Conservation (phyloP, 2,329 filamentous ascomycete genomes). For the Plenodomus tracheiphilus region DNA sequence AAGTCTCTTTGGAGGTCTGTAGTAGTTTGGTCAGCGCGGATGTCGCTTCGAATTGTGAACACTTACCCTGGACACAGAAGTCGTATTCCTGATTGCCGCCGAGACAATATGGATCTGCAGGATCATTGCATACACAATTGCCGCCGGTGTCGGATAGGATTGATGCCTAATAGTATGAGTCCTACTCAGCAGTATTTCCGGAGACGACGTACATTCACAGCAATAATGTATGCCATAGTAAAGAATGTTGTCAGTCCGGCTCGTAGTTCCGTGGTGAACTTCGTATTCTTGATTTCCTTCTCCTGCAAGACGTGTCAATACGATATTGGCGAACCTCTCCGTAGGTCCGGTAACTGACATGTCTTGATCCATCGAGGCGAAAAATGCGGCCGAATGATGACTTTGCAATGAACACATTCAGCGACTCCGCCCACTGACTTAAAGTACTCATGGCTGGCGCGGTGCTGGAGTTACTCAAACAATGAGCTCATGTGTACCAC, state of each 20-base stretch:
- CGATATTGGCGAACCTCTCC: not conserved
- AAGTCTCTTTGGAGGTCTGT: constrained; percentile 70
- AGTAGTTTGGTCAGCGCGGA: constrained; percentile 2
- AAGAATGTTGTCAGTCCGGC: constrained; percentile 74
- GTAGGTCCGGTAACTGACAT: constrained; percentile 62
- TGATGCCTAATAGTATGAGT: constrained; percentile 33
- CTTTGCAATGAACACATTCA: constrained; percentile 30
- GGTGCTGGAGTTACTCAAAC: constrained; percentile 1
- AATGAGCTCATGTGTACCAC: not conserved
- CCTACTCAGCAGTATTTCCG: not conserved
- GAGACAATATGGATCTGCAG: constrained; percentile 56
- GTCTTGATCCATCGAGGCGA: constrained; percentile 77
- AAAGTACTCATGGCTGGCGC: constrained; percentile 28
- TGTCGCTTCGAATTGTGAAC: not conserved
- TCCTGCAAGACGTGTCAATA: constrained; percentile 52
- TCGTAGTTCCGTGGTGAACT: constrained; percentile 81
- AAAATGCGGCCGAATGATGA: constrained; percentile 57
- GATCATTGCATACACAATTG: constrained; percentile 68
- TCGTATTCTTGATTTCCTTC: constrained; percentile 72
- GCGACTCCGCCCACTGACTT: constrained; percentile 16
- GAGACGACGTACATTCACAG: constrained; percentile 28
- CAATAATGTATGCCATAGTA: constrained; percentile 50
- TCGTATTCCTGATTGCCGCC: constrained; percentile 59
- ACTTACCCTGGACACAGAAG: constrained; percentile 55
- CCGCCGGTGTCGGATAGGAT: constrained; percentile 65